Evolutionary conservation across 805 yeast species (phyloP).

Genomic region (Danielia oregonensis): DNA sequence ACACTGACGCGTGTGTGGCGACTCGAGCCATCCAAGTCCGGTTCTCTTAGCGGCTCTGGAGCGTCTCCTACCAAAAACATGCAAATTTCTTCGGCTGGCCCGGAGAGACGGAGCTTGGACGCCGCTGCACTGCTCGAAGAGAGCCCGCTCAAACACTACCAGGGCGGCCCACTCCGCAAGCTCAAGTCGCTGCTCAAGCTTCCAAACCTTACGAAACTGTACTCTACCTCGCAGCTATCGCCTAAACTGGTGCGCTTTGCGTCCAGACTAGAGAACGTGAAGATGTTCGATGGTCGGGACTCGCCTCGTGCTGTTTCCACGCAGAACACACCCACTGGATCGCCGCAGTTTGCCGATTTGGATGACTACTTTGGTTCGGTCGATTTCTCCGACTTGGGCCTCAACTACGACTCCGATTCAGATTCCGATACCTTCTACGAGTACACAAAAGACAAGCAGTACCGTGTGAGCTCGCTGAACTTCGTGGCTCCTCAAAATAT

Average conservation of each 20-base stretch:
- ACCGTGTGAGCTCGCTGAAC: constrained; percentile 10
- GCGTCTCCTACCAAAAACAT: neutral
- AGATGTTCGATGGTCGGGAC: constrained; percentile 58
- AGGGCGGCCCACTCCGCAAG: constrained; percentile 12
- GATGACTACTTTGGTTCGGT: constrained; percentile 26
- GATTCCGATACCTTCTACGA: constrained; percentile 15
- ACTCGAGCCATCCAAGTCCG: too few species aligned
- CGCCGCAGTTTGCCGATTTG: constrained; percentile 20
- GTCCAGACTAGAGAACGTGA: constrained; percentile 53
- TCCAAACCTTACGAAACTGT: constrained; percentile 17
- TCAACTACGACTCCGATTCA: constrained; percentile 21
- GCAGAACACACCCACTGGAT: constrained; percentile 47
- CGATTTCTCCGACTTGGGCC: constrained; percentile 16
- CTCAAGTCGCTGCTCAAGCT: constrained; percentile 23
- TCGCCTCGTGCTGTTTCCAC: constrained; percentile 62
- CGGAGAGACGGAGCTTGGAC: constrained; percentile 6
- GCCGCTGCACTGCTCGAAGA: constrained; percentile 8
- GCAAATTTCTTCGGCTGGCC: neutral
- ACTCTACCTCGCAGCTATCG: constrained; percentile 25
- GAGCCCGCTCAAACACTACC: constrained; percentile 1
- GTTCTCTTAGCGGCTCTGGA: neutral
- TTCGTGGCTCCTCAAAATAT: constrained; percentile 14
- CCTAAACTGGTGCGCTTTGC: constrained; percentile 64
- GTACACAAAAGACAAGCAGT: constrained; percentile 14
- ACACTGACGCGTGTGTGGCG: neutral